Evolutionary conservation across 2,329 filamentous ascomycete genomes (phyloP).

Genomic region (Fusarium sp.): DNA sequence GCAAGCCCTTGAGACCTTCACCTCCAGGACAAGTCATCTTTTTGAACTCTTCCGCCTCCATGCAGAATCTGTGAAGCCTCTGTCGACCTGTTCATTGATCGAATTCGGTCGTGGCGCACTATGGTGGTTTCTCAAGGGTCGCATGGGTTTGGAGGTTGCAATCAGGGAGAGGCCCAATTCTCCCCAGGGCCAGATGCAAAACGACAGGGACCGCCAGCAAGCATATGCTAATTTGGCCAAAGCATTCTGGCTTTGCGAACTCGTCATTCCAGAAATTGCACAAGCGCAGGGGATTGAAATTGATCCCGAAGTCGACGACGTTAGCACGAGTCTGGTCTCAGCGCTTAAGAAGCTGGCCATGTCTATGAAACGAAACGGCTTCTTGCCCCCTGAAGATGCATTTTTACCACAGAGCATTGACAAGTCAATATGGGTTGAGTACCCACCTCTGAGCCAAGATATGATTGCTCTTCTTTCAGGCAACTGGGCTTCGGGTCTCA

Average conservation of each 20-base stretch:
- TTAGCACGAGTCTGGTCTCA: slow-evolving; percentile 68
- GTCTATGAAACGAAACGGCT: slow-evolving; percentile 86
- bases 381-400: slow-evolving; percentile 76
- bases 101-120: slow-evolving; percentile 79
- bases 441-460: slow-evolving; percentile 79
- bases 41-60: slow-evolving; percentile 81
- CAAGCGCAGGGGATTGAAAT: slow-evolving; percentile 56
- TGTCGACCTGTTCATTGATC: slow-evolving; percentile 70
- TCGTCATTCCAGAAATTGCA: slow-evolving; percentile 63
- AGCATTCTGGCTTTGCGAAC: slow-evolving; percentile 80
- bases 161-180: slow-evolving; percentile 71
- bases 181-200: slow-evolving; percentile 65
- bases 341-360: slow-evolving; percentile 79
- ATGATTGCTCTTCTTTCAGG: slow-evolving; percentile 77
- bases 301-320: slow-evolving; percentile 62
- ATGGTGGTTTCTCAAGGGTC: slow-evolving; percentile 92
- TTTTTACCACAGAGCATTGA: slow-evolving; percentile 83
- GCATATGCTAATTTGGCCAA: slow-evolving; percentile 89
- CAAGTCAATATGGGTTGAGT: slow-evolving; percentile 83
- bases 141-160: slow-evolving; percentile 77
- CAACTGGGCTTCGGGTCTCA: slow-evolving; percentile 62
- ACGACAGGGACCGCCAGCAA: slow-evolving; percentile 73
- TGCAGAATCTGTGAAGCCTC: slow-evolving; percentile 76
- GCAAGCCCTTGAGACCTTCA: slow-evolving; percentile 77
- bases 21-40: slow-evolving; percentile 76